phyloP scores from a whole-genome alignment of 1,284 basidiomycete genomes.

The Boletellus dicymbophilus region DNA sequence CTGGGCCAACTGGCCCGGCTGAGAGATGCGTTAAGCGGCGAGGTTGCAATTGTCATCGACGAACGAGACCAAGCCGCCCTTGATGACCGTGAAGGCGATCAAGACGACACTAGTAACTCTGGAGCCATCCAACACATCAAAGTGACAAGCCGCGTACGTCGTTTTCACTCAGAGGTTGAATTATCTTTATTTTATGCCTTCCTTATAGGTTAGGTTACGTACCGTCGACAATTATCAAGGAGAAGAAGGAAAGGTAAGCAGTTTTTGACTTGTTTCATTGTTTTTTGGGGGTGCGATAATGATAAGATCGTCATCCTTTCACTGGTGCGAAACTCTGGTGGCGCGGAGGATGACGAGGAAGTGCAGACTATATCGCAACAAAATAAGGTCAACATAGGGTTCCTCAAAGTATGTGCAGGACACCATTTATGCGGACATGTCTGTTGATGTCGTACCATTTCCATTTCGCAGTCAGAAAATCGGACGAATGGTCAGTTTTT shows the following conservation, averaged over 20 bases:
- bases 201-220: conserved; percentile 59
- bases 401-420: conserved; percentile 55
- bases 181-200: background rate
- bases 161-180: background rate
- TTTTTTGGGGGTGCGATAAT: background rate
- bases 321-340: conserved; percentile 67
- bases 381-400: conserved; percentile 57
- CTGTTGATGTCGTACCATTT: too few species aligned
- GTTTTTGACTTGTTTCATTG: background rate
- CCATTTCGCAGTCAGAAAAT: conserved; percentile 49
- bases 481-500: conserved; percentile 50
- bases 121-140: conserved; percentile 44
- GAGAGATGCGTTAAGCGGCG: conserved; percentile 46
- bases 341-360: conserved; percentile 36
- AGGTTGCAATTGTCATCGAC: conserved; percentile 65
- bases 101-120: conserved; percentile 34
- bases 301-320: conserved; percentile 69
- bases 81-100: conserved; percentile 46
- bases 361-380: too few species aligned
- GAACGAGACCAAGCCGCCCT: conserved; percentile 67
- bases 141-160: conserved; percentile 48
- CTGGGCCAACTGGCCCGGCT: conserved; percentile 69
- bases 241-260: conserved; percentile 55
- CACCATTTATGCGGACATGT: too few species aligned
- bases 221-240: conserved; percentile 81